Percentiles rank a stretch among this genome's conserved stretches.
Evolutionary conservation across 306 rosid species (phyloP).

Genomic region (Dryas alaskensis): DNA sequence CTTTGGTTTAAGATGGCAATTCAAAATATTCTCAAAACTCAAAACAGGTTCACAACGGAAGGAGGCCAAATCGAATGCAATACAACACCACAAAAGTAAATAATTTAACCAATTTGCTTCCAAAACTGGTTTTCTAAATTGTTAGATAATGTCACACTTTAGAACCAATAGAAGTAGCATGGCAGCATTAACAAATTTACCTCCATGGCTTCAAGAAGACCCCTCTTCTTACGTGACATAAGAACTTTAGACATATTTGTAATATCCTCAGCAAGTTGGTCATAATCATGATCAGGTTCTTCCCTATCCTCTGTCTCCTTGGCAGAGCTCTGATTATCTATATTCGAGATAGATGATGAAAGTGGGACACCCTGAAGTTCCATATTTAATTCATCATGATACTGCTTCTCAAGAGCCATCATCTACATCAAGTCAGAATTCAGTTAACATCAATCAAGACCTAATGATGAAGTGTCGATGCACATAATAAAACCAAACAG

Average conservation of each 20-base stretch:
- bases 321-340: slow-evolving; percentile 38
- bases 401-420: slow-evolving; percentile 61
- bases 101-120: background rate
- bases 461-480: background rate
- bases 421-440: slow-evolving; percentile 46
- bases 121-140: too few relatives aligned
- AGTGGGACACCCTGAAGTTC: slow-evolving; percentile 55
- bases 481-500: background rate
- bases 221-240: slow-evolving; percentile 60
- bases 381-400: slow-evolving; percentile 70
- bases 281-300: slow-evolving; percentile 36
- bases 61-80: background rate
- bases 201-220: slow-evolving; percentile 60
- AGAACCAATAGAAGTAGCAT: slow-evolving; percentile 1
- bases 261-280: slow-evolving; percentile 40
- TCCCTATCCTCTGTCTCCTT: slow-evolving; percentile 35
- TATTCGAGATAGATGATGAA: slow-evolving; percentile 35
- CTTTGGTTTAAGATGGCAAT: background rate
- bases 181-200: slow-evolving; percentile 28
- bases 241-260: slow-evolving; percentile 36
- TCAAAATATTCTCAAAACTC: background rate
- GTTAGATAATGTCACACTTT: too few relatives aligned
- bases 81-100: background rate
- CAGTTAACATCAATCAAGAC: slow-evolving; percentile 23
- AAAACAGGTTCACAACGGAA: background rate